These are phyloP conservation scores for Lepidium didymum DNA, from an alignment of 345 rosid species.

Conservation along the genomic window DNA sequence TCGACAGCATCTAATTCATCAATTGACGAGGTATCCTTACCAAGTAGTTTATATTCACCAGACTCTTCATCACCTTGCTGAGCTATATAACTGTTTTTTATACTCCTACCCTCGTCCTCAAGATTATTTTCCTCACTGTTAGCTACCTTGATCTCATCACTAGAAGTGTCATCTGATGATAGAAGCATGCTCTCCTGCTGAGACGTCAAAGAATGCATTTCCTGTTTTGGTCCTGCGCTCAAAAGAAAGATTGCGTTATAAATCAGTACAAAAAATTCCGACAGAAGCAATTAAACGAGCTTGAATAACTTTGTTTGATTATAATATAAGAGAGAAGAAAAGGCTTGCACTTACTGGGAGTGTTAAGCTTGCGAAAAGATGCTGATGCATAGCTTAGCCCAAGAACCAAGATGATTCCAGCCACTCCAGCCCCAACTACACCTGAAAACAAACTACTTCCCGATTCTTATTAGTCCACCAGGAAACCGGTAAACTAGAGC, in stretches of 20 bases:
- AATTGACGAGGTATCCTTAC: conserved; percentile 12
- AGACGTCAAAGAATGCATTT: conserved; percentile 59
- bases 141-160: conserved; percentile 29
- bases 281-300: background rate
- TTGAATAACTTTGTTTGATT: background rate
- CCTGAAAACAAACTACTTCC: conserved; percentile 79
- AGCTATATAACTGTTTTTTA: conserved; percentile 31
- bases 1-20: conserved; percentile 26
- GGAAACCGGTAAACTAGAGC: conserved; percentile 19
- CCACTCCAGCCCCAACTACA: conserved; percentile 67
- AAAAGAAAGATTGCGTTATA: background rate
- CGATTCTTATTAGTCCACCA: conserved; percentile 57
- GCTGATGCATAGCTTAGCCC: conserved; percentile 59
- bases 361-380: conserved; percentile 46
- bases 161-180: conserved; percentile 31
- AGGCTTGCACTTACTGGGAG: conserved; percentile 45
- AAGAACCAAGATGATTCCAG: conserved; percentile 49
- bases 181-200: conserved; percentile 46
- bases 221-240: conserved; percentile 49
- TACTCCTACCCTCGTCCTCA: conserved; percentile 23
- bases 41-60: conserved; percentile 28
- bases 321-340: background rate
- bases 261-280: background rate
- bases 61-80: conserved; percentile 31
- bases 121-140: conserved; percentile 23